Evolutionary conservation across 1,284 basidiomycete genomes (phyloP).

Genomic region (Flammula alnicola): DNA sequence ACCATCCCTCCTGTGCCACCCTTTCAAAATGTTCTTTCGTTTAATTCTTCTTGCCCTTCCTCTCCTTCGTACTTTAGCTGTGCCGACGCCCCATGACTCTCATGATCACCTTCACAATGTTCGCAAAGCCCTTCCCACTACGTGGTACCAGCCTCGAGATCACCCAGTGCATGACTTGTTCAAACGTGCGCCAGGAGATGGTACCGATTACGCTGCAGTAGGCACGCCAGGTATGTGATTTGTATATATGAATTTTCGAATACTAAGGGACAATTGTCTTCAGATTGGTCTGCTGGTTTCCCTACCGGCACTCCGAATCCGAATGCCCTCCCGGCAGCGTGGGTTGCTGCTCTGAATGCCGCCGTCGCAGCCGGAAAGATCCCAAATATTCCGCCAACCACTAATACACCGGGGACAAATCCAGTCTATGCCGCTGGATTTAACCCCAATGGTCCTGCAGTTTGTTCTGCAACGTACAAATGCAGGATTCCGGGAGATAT

Average conservation of each 20-base stretch:
- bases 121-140: conserved; percentile 39
- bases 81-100: conserved; percentile 26
- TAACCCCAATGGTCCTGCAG: conserved; percentile 52
- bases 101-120: conserved; percentile 36
- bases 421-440: conserved; percentile 60
- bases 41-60: conserved; percentile 36
- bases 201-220: conserved; percentile 51
- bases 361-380: conserved; percentile 75
- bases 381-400: conserved; percentile 65
- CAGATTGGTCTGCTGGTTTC: conserved; percentile 66
- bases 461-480: conserved; percentile 73
- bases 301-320: conserved; percentile 49
- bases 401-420: conserved; percentile 42
- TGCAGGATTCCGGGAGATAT: conserved; percentile 64
- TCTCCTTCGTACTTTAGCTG: conserved; percentile 39
- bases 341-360: conserved; percentile 68
- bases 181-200: conserved; percentile 52
- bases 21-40: conserved; percentile 27
- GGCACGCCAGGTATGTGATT: conserved; percentile 58
- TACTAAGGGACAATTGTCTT: conserved; percentile 1
- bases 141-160: conserved; percentile 61
- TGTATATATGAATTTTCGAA: neutral
- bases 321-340: conserved; percentile 56
- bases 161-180: conserved; percentile 67
- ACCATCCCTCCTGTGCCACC: conserved; percentile 14